phyloP scores from a whole-genome alignment of 495 filamentous ascomycete species.

The Xylaria grammica region DNA sequence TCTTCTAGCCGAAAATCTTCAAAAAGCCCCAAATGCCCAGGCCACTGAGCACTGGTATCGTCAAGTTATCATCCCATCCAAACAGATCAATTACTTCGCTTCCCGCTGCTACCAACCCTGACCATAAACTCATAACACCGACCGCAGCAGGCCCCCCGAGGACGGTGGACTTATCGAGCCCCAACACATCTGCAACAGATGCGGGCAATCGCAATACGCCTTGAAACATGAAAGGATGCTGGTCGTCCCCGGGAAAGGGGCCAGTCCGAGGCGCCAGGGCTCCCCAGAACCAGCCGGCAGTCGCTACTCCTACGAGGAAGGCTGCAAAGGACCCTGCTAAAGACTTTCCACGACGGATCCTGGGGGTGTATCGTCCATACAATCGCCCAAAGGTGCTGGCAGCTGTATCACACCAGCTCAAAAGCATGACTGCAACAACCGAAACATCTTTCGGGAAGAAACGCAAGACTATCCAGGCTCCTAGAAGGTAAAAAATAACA shows the following conservation, averaged over 20 bases:
- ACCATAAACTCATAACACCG: conserved; percentile 84
- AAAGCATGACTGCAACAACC: conserved; percentile 82
- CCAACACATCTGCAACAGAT: conserved; percentile 55
- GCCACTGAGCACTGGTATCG: conserved; percentile 90
- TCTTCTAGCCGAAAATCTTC: conserved; percentile 77
- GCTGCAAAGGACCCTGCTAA: conserved; percentile 88
- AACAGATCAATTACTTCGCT: conserved; percentile 92
- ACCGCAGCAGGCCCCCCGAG: conserved; percentile 75
- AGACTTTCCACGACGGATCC: conserved; percentile 85
- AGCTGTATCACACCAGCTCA: conserved; percentile 98
- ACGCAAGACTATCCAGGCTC: conserved; percentile 81
- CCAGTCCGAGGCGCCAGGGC: conserved; percentile 73
- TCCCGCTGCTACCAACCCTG: conserved; percentile 81
- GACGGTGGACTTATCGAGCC: conserved; percentile 51
- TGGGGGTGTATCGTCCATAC: conserved; percentile 85
- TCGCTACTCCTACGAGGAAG: conserved; percentile 76
- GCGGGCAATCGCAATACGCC: conserved; percentile 71
- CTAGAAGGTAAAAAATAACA: conserved; percentile 94
- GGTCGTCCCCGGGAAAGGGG: conserved; percentile 67
- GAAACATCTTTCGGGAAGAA: conserved; percentile 96
- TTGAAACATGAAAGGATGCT: conserved; percentile 77
- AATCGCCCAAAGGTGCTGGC: conserved; percentile 89
- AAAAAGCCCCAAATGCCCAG: conserved; percentile 92
- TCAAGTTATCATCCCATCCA: conserved; percentile 95
- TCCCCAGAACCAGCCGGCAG: conserved; percentile 87